Evolutionary conservation across 106 monocot species (phyloP), one percentile per base, ranked within the genome.

Genomic region (Posidonia australis): DNA sequence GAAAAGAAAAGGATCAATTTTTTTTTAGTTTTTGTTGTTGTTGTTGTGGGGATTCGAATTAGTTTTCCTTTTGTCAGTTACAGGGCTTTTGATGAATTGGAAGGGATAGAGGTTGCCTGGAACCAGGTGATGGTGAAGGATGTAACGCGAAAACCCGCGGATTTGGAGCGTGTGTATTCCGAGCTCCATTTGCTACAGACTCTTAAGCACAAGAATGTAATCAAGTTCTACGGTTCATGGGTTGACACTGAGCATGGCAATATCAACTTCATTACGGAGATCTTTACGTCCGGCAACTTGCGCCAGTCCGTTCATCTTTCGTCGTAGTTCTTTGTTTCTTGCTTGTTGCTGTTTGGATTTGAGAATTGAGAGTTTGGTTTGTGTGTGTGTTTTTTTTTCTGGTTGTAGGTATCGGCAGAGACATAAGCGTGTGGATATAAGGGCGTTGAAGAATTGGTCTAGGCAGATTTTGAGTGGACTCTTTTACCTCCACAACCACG

Each of bases 21-120:
- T n/a, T n/a, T n/a, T n/a, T 24, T 58, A 41, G 44, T 52, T 55
- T 57, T 10, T 23, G n/a, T 58, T 30, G 26, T 30, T 30, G 21
- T 29, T 29, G 16, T 13, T 7, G 17, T 29, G 0, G 1, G 28
- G 17, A 30, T 27, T 60, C 10, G 16, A 51, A 22, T 63, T 52
- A 0, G 1, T 5, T 20, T 30, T 26, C 9, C 20, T 47, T 36
- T 5, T 36, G 20, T 56, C 60, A 89, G 84, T 3, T 89, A 84
- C 42, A 79, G 74, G 36, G 89, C 74, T 21, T 84, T 89, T 70
- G 84, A 89, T 70, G 75, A 84, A 54, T 69, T 72, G 64, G 77
- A 79, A 75, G 88, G 89, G 20, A 77, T 89, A 59, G 89, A 89
- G 56, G 84, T 84, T 32, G 89, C 89, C 26, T 89, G 89, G 89